Evolutionary conservation across 164 flowering plant genomes (phyloP), one percentile per base, ranked within the genome.

Genomic region (Liriodendron chinense): DNA sequence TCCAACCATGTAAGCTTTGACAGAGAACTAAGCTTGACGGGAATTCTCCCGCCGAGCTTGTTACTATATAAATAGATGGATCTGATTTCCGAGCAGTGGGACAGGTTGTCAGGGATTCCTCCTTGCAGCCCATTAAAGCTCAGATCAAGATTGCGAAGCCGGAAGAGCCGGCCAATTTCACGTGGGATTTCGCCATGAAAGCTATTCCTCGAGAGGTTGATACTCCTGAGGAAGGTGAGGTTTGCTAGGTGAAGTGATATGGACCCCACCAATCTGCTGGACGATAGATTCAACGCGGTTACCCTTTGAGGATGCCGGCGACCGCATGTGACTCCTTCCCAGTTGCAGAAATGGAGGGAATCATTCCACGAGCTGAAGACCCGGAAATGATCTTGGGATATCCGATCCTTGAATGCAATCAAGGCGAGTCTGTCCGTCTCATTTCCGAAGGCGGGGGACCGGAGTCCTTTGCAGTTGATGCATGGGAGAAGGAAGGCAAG

Each of bases 1-100:
- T 5, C 2, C 13, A 74, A 21, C 1, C 12, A 9, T 1, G 5
- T 9, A 20, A 74, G 70, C 70, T 74, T 65, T 25, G 64, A 18
- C n/a, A 74, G 47, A 7, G 63, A 48, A 56, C 63, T 47, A 18
- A 66, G 70, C 62, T 66, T 63, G 2, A 8, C 48, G 20, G 70
- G 76, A 18, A 74, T 65, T 20, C 65, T 49, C 3, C 76, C 76
- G 13, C 2, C 24, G n/a, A 74, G 47, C 21, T 49, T 49, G 70
- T 74, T 74, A 1, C 23, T 0, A 50, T n/a, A 21, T 9, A 74
- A 66, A 25, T 4, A 3, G 14, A 74, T 13, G 16, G 1, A 8
- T 20, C 3, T 24, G n/a, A 74, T 69, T 24, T 66, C n/a, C n/a
- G 63, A 74, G 14, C 70, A 74, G 56, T 49, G 23, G 23, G 70